Evolutionary conservation across 768 basidiomycete species (phyloP).

Genomic region (Clitopilus passeckerianus): DNA sequence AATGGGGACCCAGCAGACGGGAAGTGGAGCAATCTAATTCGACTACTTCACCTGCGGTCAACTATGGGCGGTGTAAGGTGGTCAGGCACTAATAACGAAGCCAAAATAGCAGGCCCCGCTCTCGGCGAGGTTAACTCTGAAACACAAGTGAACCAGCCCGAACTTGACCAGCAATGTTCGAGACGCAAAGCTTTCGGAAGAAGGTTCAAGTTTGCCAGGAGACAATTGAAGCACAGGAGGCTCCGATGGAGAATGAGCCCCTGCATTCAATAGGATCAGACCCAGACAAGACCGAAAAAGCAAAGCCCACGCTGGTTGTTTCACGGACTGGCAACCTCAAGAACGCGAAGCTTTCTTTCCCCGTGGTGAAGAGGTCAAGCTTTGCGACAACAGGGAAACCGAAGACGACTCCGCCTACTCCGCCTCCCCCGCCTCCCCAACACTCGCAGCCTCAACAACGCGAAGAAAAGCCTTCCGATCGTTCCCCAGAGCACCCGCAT

Average conservation of each 20-base stretch:
- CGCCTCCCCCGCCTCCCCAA: conserved; percentile 2
- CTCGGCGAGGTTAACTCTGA: conserved; percentile 31
- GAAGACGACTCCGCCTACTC: background rate
- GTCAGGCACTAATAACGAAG: conserved; percentile 19
- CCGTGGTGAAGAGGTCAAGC: conserved; percentile 35
- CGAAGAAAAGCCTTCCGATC: background rate
- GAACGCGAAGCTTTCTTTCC: conserved; percentile 30
- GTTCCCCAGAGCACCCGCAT: conserved; percentile 1
- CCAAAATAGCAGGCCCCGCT: conserved; percentile 15
- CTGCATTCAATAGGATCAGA: background rate
- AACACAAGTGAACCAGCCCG: conserved; percentile 45
- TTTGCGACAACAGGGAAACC: conserved; percentile 18
- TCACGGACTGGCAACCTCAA: conserved; percentile 1
- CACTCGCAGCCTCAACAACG: background rate
- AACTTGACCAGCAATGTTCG: conserved; percentile 35
- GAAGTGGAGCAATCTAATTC: conserved; percentile 40
- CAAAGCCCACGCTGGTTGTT: background rate
- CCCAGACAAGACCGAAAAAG: background rate
- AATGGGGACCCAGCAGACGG: conserved; percentile 35
- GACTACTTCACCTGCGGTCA: conserved; percentile 32
- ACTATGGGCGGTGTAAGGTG: conserved; percentile 31
- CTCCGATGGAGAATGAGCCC: conserved; percentile 1
- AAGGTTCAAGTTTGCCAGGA: conserved; percentile 22
- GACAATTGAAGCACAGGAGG: conserved; percentile 8
- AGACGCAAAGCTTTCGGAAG: conserved; percentile 17